A percentile compares a stretch with the other conserved stretches of the same genome.
phyloP scores from a whole-genome alignment of 129 eudicot species.

The Arctium minus region DNA sequence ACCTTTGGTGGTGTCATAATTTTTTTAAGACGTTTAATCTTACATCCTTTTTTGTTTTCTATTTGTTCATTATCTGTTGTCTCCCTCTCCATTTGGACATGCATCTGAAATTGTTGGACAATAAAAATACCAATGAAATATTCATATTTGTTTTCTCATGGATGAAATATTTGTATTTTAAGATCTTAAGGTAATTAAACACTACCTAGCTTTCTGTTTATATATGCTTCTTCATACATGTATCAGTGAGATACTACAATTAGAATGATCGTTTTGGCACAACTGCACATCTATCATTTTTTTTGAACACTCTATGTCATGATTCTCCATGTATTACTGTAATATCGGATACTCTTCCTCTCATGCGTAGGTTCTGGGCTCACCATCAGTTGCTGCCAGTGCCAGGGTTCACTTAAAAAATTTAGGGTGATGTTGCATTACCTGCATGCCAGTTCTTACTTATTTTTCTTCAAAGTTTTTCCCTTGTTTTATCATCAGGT shows the following conservation, averaged over 20 bases:
- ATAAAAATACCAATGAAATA: not conserved
- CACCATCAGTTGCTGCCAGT: not conserved
- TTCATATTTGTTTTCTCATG: too few species aligned
- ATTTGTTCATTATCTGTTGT: not conserved
- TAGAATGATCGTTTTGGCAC: not conserved
- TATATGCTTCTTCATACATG: not conserved
- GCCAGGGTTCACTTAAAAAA: not conserved
- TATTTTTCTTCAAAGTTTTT: not conserved
- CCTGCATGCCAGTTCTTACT: slow-evolving; percentile 9
- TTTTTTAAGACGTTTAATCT: not conserved
- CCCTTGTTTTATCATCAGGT: not conserved
- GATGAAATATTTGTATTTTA: not conserved
- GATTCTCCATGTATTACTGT: not conserved
- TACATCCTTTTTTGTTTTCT: not conserved
- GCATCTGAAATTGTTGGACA: not conserved
- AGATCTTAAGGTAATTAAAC: not conserved
- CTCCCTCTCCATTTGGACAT: not conserved
- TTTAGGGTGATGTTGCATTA: slow-evolving; percentile 18
- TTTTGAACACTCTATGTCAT: not conserved
- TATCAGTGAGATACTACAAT: not conserved
- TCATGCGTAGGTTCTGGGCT: slow-evolving; percentile 17
- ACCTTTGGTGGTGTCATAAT: not conserved
- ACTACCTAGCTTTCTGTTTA: not conserved
- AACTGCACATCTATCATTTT: not conserved
- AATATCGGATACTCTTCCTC: not conserved